Evolutionary conservation across 495 filamentous ascomycete species (phyloP), one percentile per base, ranked within the genome.

Genomic region (Tetracladium setigerum): DNA sequence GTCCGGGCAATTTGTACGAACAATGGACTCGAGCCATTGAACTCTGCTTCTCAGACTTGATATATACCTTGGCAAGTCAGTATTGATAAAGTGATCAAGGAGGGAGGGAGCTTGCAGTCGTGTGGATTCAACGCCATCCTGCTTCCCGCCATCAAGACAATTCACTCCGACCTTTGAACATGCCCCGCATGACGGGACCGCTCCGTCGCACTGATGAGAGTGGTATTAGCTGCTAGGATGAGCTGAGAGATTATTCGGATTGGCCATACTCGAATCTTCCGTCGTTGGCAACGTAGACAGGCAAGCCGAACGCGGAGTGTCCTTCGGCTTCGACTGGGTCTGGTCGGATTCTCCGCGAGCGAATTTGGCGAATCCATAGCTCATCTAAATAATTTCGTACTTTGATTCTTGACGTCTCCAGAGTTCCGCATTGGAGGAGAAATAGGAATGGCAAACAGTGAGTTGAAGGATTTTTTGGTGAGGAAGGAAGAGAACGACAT

Each of bases 111-210:
- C 30, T 63, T 59, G 39, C 62, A 65, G 13, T 69, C 66, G 18
- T 68, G 60, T 41, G 66, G 64, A 27, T 27, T 27, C 22, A 27
- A 27, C 22, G 22, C 22, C 22, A 27, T 27, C 22, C 22, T 27
- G 22, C 42, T 61, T 70, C 4, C 67, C 69, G 45, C 69, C 67
- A 52, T 66, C 68, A 18, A 69, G 51, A 47, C 69, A 73, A 14
- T 58, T 33, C 8, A 64, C 55, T 36, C 62, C 62, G 1, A 61
- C 62, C 45, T 68, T 73, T 30, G 55, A 56, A 38, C 70, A 73
- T 2, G 64, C 60, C 5, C 62, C 52, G 45, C 68, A 71, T 5
- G 57, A 52, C 13, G 64, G 62, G 5, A 49, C 15, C 33, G 52
- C 51, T 27, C 61, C 62, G 46, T 65, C 61, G 35, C 60, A 65